Conservation (phyloP, 1,284 basidiomycete genomes). For the Cryptococcus maquisensis region DNA sequence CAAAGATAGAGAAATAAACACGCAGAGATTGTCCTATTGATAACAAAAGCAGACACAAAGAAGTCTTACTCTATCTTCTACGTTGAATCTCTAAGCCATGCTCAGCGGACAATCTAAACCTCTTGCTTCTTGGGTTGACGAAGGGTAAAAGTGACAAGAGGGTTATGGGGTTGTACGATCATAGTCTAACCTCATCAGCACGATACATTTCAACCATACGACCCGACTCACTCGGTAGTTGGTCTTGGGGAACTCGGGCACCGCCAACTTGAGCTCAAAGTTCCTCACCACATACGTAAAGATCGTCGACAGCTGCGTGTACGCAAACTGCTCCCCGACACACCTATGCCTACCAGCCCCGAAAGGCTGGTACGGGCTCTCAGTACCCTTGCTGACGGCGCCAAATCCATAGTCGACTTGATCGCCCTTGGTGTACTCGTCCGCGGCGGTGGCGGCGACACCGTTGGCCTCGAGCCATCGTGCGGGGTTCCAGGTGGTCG, state of each 20-base stretch:
- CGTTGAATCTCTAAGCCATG: too few relatives aligned
- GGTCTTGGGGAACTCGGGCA: conserved; percentile 64
- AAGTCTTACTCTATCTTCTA: too few relatives aligned
- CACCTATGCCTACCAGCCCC: conserved; percentile 85
- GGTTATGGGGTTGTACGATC: conserved; percentile 60
- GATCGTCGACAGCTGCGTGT: conserved; percentile 85
- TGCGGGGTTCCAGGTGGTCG: conserved; percentile 68
- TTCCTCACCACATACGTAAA: conserved; percentile 73
- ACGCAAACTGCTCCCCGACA: conserved; percentile 68
- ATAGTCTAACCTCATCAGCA: conserved; percentile 54
- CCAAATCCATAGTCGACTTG: conserved; percentile 97
- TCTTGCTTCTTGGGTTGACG: conserved; percentile 13
- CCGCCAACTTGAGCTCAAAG: conserved; percentile 67
- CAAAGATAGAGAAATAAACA: too few relatives aligned
- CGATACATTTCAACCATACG: too few relatives aligned
- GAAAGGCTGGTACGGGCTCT: conserved; percentile 90
- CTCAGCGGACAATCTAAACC: conserved; percentile 3
- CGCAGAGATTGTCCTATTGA: too few relatives aligned
- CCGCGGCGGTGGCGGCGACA: conserved; percentile 69
- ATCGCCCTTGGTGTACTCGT: conserved; percentile 68
- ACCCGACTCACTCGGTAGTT: conserved; percentile 75
- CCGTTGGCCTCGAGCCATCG: conserved; percentile 81
- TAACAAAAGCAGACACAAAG: too few relatives aligned
- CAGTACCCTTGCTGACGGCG: conserved; percentile 84
- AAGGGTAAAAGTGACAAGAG: conserved; percentile 28